phyloP scores from a whole-genome alignment of 768 basidiomycete species.

The Leccinum truebloodii region DNA sequence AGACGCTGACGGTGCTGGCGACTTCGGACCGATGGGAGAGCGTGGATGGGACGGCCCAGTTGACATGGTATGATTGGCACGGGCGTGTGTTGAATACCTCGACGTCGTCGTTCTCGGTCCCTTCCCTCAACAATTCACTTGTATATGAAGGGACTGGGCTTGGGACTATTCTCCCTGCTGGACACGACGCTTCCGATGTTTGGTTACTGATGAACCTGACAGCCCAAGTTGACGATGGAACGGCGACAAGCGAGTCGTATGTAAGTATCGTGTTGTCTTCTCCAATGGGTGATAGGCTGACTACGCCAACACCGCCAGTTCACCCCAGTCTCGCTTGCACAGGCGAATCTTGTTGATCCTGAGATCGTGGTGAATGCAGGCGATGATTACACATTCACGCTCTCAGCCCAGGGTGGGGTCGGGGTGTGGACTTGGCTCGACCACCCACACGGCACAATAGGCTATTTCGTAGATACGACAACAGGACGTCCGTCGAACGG shows the following conservation, averaged over 20 bases:
- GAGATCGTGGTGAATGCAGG: conserved; percentile 1
- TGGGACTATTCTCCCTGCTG: conserved; percentile 45
- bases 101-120: conserved; percentile 42
- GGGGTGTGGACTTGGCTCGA: conserved; percentile 62
- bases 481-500: conserved; percentile 49
- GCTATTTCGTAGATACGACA: conserved; percentile 47
- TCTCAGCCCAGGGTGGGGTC: conserved; percentile 55
- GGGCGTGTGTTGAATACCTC: conserved; percentile 42
- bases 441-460: conserved; percentile 55
- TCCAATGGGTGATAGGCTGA: not conserved
- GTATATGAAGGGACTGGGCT: conserved; percentile 43
- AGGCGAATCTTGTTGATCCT: too few species aligned
- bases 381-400: conserved; percentile 45
- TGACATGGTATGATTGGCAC: conserved; percentile 61
- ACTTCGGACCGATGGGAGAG: conserved; percentile 54
- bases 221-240: conserved; percentile 40
- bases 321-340: too few species aligned
- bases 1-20: conserved; percentile 48
- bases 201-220: conserved; percentile 55
- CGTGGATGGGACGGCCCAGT: conserved; percentile 45
- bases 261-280: conserved; percentile 34
- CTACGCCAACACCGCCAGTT: conserved; percentile 39
- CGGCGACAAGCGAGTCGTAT: conserved; percentile 52
- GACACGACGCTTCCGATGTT: conserved; percentile 42
- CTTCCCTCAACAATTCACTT: conserved; percentile 51